Conservation (phyloP, 1,284 basidiomycete genomes). For the Coniophora puteana region DNA sequence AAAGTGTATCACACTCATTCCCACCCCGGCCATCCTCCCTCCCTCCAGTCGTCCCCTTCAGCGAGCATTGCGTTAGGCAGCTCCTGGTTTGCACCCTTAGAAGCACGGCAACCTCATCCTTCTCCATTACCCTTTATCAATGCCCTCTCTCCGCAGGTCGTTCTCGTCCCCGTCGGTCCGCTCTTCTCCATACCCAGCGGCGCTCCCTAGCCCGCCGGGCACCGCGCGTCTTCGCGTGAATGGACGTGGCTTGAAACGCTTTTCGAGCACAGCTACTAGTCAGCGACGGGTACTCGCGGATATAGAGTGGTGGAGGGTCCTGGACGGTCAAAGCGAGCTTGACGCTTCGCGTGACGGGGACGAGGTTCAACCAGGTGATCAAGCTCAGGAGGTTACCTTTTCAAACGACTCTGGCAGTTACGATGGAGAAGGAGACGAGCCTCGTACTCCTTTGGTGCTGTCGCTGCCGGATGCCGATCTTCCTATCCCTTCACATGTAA, state of each 20-base stretch:
- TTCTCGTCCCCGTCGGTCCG: slow-evolving; percentile 62
- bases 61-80: slow-evolving; percentile 44
- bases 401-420: slow-evolving; percentile 13
- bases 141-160: slow-evolving; percentile 77
- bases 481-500: slow-evolving; percentile 21
- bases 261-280: slow-evolving; percentile 60
- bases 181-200: slow-evolving; percentile 55
- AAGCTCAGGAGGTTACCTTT: slow-evolving; percentile 12
- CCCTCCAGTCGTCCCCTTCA: too few relatives aligned
- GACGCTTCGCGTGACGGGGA: slow-evolving; percentile 31
- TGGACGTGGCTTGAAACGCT: slow-evolving; percentile 47
- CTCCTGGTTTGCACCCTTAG: slow-evolving; percentile 9
- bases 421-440: too few relatives aligned
- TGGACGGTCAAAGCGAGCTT: slow-evolving; percentile 59
- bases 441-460: slow-evolving; percentile 9
- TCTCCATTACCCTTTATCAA: slow-evolving; percentile 23
- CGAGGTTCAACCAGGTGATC: slow-evolving; percentile 16
- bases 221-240: slow-evolving; percentile 29
- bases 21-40: too few relatives aligned
- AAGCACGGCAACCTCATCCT: slow-evolving; percentile 8
- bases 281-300: slow-evolving; percentile 72
- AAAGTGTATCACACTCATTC: slow-evolving; percentile 23
- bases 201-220: slow-evolving; percentile 29
- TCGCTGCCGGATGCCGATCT: slow-evolving; percentile 16
- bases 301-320: slow-evolving; percentile 80